Base-by-base conservation (phyloP, 352 stramenopile species). In the Phytophthora nicotianae region DNA sequence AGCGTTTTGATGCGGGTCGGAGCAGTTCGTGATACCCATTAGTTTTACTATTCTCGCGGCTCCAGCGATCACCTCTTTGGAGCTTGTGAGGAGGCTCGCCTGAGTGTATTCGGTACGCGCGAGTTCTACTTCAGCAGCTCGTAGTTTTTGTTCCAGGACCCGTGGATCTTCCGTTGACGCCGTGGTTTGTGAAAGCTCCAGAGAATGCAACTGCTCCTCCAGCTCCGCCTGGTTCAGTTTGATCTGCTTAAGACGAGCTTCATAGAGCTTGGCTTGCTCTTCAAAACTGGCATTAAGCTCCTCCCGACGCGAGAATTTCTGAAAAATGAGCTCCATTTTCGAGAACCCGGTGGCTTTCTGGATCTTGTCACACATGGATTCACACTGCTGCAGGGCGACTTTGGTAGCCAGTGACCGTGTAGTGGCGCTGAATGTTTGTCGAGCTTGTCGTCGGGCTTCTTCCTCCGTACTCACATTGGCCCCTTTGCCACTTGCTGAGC, bases 301-400 rank as follows among this genome's bases (percentile, higher is more conserved):
- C 47, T 92, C 85, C 40, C 82, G 81, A 21, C 81, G 84, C 26
- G 75, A 70, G 45, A 95, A 91, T 60, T 93, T 95, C 17, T 95
- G 77, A 7, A 91, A 65, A 38, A 95, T 90, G 19, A 83, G 46
- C 51, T 91, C 80, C 52, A 95, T 84, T 41, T 91, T 89, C 5
- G 81, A 82, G 51, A 86, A 88, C 5, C 86, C 86, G 0, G 86
- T 95, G 17, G 82, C 84, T 35, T 89, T 88, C 49, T 93, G 83
- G 26, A 95, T 91, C 48, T 91, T 91, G 13, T 91, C 83, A 38
- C 83, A 91, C 79, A 93, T 91, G 33, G 79, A 74, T 43, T 95
- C 81, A 52, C 83, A 93, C 41, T 93, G 84, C 61, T 93, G 83
- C 6, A 92, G 66, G 23, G 84, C 86, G 7, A 91, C 72, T 57